A percentile compares a stretch with the other conserved stretches of the same genome.
Conservation (phyloP, 139 green algal species). For the Chlorella sp. region DNA sequence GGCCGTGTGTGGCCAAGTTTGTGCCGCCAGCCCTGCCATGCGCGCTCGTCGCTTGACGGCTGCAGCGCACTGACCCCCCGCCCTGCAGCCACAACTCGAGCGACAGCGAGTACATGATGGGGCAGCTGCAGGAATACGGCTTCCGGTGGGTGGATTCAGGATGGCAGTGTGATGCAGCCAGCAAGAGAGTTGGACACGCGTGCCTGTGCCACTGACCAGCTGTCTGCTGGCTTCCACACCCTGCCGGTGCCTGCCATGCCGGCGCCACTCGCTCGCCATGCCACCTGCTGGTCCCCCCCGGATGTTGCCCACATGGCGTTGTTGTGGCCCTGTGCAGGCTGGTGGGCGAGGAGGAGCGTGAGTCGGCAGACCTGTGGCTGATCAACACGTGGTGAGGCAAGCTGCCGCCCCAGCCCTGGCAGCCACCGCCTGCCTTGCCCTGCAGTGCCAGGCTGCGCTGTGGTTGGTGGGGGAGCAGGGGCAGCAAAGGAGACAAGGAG, state of each 20-base stretch:
- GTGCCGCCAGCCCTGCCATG: background rate
- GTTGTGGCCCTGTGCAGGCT: slow-evolving; percentile 45
- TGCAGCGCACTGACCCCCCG: background rate
- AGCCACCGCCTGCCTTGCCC: too few relatives aligned
- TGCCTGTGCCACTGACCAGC: background rate
- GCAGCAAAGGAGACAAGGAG: too few relatives aligned
- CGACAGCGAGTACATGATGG: slow-evolving; percentile 86
- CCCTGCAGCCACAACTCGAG: slow-evolving; percentile 76
- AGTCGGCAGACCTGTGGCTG: slow-evolving; percentile 83
- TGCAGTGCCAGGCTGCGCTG: too few relatives aligned
- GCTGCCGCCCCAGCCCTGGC: too few relatives aligned
- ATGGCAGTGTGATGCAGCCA: background rate
- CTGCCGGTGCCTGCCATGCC: background rate
- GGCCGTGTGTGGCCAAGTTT: background rate
- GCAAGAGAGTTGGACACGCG: background rate
- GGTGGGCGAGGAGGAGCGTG: slow-evolving; percentile 63
- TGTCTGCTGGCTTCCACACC: too few relatives aligned
- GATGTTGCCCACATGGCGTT: too few relatives aligned
- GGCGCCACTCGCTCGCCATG: too few relatives aligned
- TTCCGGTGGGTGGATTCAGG: slow-evolving; percentile 61
- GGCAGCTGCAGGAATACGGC: slow-evolving; percentile 73
- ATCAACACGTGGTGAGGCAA: slow-evolving; percentile 80
- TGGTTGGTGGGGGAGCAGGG: too few relatives aligned
- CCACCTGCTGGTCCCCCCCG: too few relatives aligned
- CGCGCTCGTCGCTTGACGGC: background rate